Evolutionary conservation across 176 grass and related monocot species (phyloP), one percentile per base, ranked within the genome.

Genomic region (Avena eriantha): DNA sequence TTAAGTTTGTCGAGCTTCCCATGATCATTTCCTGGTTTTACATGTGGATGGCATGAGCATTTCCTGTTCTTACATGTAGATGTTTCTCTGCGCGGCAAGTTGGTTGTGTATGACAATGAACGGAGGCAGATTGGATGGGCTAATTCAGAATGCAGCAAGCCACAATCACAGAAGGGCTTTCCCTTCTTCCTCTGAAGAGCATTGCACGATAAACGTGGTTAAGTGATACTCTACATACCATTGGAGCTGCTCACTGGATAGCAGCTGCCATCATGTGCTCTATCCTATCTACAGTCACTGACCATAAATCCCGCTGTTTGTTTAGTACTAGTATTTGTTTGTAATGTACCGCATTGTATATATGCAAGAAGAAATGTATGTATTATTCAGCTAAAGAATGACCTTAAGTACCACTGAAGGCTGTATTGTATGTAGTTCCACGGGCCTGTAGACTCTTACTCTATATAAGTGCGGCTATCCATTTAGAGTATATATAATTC

Each of bases 41-140:
- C 39, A 41, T 41, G 39, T 41, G 39, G 39, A 41, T 77, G 21
- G 5, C 77, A 60, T 69, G 11, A 71, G 47, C 9, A 9, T 22
- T 64, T 59, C 10, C 1, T 84, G 47, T 46, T 83, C 46, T 86
- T 75, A 43, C 68, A 85, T 90, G 85, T 55, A 99, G 97, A 96
- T 90, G 89, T 96, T 81, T 96, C 97, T 74, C 92, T 99, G 61
- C 94, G 92, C 13, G 97, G 97, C 71, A 99, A 99, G 80, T 83
- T 99, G 39, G 89, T 99, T 68, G 88, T 99, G 76, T 97, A 97
- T 54, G 94, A 99, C 70, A 99, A 99, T 87, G 71, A 90, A 75
- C 88, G 89, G 82, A 88, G 81, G 60, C 90, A 89, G 90, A 90
- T 96, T 83, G 97, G 97, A 54, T 99, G 97, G 97, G 82, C 79